These are phyloP conservation scores for Dryas integrifolia DNA, from an alignment of 331 rosid species.

Conservation along the genomic window DNA sequence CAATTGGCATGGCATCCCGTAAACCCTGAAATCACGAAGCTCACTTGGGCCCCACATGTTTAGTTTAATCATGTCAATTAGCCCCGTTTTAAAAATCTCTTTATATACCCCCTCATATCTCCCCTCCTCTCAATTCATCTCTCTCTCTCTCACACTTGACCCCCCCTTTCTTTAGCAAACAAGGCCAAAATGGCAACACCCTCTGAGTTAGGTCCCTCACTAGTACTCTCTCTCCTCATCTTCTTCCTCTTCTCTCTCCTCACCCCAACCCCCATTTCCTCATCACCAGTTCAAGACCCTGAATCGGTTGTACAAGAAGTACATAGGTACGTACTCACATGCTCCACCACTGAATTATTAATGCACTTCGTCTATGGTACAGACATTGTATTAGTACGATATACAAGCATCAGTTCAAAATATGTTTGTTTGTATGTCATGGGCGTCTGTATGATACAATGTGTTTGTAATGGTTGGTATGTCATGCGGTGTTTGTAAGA, in stretches of 20 bases:
- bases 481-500: too few species aligned
- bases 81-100: conserved; percentile 43
- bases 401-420: too few species aligned
- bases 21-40: conserved; percentile 54
- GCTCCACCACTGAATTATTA: background rate
- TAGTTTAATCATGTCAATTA: conserved; percentile 54
- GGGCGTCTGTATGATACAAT: too few species aligned
- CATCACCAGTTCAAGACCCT: conserved; percentile 53
- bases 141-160: background rate
- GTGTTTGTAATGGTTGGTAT: too few species aligned
- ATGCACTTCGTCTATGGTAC: too few species aligned
- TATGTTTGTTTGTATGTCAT: too few species aligned
- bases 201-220: conserved; percentile 3
- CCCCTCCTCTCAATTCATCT: conserved; percentile 4
- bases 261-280: conserved; percentile 41
- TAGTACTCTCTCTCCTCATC: conserved; percentile 24
- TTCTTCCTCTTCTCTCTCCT: conserved; percentile 45
- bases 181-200: conserved; percentile 35
- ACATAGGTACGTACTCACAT: conserved; percentile 55
- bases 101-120: conserved; percentile 40
- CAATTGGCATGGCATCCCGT: conserved; percentile 41
- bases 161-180: background rate
- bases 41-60: conserved; percentile 51
- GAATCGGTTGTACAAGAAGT: conserved; percentile 59
- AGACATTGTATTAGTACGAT: too few species aligned